Percentiles rank a stretch among this genome's conserved stretches.
phyloP scores from a whole-genome alignment of 2,329 filamentous ascomycete species.

The Apiospora saccharicola region DNA sequence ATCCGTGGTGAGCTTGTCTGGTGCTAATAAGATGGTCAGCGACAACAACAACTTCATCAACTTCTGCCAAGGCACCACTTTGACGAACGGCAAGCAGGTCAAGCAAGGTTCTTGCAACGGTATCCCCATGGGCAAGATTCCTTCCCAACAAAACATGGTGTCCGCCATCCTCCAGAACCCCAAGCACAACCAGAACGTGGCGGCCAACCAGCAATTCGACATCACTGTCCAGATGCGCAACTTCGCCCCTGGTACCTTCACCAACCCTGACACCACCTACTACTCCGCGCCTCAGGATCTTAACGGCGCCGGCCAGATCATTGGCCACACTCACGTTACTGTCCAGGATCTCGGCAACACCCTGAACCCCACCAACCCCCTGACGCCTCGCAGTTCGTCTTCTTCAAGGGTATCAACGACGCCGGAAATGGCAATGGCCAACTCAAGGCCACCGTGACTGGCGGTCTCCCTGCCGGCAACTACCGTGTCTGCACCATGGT shows the following conservation, averaged over 20 bases:
- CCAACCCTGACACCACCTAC: conserved; percentile 66
- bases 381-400: conserved; percentile 62
- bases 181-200: conserved; percentile 56
- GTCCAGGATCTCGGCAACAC: conserved; percentile 62
- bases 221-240: conserved; percentile 61
- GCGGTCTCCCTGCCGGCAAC: conserved; percentile 67
- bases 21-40: conserved; percentile 45
- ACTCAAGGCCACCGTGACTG: conserved; percentile 60
- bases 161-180: conserved; percentile 63
- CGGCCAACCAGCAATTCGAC: conserved; percentile 57
- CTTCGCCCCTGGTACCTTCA: conserved; percentile 65
- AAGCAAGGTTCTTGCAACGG: conserved; percentile 69
- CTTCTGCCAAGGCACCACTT: conserved; percentile 61
- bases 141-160: conserved; percentile 62
- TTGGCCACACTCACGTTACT: conserved; percentile 67
- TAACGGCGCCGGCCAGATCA: conserved; percentile 55
- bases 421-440: conserved; percentile 62
- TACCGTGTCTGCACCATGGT: conserved; percentile 73
- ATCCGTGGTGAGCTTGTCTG: background rate
- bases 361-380: conserved; percentile 60
- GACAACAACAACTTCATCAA: conserved; percentile 70
- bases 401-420: conserved; percentile 74
- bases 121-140: conserved; percentile 68
- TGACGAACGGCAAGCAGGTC: conserved; percentile 68
- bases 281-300: conserved; percentile 66